Evolutionary conservation across 2,329 filamentous ascomycete species (phyloP).

Genomic region (Trichoderma arundinaceum): DNA sequence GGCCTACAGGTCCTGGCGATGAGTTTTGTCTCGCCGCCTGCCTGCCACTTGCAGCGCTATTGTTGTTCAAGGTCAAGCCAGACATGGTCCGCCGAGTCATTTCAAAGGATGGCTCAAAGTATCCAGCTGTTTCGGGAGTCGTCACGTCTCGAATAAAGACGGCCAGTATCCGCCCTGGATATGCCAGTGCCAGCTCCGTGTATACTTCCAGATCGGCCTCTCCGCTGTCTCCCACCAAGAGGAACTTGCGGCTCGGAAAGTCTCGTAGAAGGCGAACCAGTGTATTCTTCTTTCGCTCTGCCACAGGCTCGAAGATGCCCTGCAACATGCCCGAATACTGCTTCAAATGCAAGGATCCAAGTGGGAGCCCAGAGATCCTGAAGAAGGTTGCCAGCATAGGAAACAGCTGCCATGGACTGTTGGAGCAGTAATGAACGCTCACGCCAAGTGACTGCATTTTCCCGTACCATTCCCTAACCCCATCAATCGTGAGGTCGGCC

Average conservation of each 20-base stretch:
- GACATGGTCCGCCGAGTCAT: constrained; percentile 38
- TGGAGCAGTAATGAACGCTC: constrained; percentile 96
- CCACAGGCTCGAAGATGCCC: constrained; percentile 96
- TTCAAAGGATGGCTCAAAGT: constrained; percentile 71
- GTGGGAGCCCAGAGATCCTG: constrained; percentile 76
- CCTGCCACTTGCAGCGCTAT: constrained; percentile 23
- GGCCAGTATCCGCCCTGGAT: constrained; percentile 81
- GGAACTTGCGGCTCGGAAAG: constrained; percentile 87
- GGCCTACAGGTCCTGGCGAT: constrained; percentile 26
- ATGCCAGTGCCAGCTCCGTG: constrained; percentile 84
- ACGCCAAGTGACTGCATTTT: constrained; percentile 80
- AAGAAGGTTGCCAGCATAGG: constrained; percentile 89
- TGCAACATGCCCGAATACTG: constrained; percentile 97
- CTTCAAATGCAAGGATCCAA: constrained; percentile 92
- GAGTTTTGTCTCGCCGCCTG: constrained; percentile 40
- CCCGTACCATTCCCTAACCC: constrained; percentile 89
- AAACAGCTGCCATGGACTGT: constrained; percentile 97
- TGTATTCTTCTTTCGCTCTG: constrained; percentile 89
- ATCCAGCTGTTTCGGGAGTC: constrained; percentile 71
- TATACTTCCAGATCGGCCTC: constrained; percentile 98
- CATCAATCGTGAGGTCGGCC: constrained; percentile 78
- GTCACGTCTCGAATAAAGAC: constrained; percentile 97
- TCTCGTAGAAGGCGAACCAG: constrained; percentile 85
- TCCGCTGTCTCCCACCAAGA: constrained; percentile 92
- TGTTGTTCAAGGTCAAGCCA: constrained; percentile 39